phyloP scores from a whole-genome alignment of 2,329 filamentous ascomycete genomes.

The Akanthomyces uredinophilus region DNA sequence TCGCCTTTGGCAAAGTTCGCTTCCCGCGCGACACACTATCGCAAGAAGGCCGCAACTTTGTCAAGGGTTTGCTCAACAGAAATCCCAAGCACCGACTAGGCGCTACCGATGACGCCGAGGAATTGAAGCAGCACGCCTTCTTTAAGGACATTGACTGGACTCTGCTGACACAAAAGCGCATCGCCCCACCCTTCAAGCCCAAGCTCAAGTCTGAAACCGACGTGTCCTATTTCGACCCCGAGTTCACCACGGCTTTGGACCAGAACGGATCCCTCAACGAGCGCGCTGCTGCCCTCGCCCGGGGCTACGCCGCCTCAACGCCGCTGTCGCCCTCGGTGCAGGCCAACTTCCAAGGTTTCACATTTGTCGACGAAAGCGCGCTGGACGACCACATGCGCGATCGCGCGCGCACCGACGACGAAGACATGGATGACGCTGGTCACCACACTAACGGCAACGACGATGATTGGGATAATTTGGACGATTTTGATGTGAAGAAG shows the following conservation, averaged over 20 bases:
- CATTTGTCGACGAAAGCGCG: constrained; percentile 95
- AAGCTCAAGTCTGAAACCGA: constrained; percentile 94
- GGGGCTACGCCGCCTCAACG: constrained; percentile 82
- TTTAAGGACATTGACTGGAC: constrained; percentile 94
- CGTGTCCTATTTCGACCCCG: constrained; percentile 96
- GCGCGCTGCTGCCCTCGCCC: constrained; percentile 78
- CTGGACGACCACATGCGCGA: constrained; percentile 78
- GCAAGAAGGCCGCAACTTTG: constrained; percentile 92
- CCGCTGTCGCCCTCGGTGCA: constrained; percentile 93
- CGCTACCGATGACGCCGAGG: constrained; percentile 84
- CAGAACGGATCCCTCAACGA: constrained; percentile 85
- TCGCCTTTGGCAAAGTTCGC: constrained; percentile 95
- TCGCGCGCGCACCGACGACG: constrained; percentile 43
- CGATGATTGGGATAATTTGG: constrained; percentile 55
- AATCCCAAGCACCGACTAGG: constrained; percentile 95
- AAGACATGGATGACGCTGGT: constrained; percentile 55
- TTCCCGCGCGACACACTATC: constrained; percentile 94
- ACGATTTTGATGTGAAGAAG: constrained; percentile 48
- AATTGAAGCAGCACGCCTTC: constrained; percentile 91
- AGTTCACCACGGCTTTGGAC: constrained; percentile 92
- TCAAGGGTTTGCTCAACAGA: constrained; percentile 93
- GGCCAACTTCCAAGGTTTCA: constrained; percentile 97
- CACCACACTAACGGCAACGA: constrained; percentile 30
- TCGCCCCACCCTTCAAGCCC: constrained; percentile 95
- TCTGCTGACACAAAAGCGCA: constrained; percentile 79